phyloP scores from a whole-genome alignment of 2,329 filamentous ascomycete species.

The Calonectria honghensis region DNA sequence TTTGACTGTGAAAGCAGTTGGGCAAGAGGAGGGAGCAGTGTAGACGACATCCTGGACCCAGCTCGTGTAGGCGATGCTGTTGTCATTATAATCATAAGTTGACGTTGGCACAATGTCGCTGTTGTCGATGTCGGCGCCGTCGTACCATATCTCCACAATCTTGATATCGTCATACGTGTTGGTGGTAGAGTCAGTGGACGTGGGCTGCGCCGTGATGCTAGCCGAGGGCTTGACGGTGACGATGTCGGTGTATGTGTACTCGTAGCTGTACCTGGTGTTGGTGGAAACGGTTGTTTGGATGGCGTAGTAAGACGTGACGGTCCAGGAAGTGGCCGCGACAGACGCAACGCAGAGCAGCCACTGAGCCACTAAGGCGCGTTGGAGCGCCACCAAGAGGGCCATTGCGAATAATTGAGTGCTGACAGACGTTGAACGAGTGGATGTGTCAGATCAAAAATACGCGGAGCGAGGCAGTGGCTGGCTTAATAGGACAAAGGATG shows the following conservation, averaged over 20 bases:
- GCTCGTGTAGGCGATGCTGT: constrained; percentile 34
- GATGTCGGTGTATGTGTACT: constrained; percentile 32
- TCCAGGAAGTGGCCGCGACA: constrained; percentile 38
- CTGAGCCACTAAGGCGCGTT: constrained; percentile 21
- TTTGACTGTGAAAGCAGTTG: constrained; percentile 54
- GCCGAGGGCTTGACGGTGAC: constrained; percentile 42
- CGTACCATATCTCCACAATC: constrained; percentile 43
- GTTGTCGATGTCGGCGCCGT: constrained; percentile 35
- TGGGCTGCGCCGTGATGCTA: constrained; percentile 29
- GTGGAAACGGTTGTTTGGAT: constrained; percentile 34
- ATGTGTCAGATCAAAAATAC: constrained; percentile 15
- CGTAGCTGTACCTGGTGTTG: constrained; percentile 29
- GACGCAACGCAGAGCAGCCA: constrained; percentile 30
- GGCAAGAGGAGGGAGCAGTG: constrained; percentile 55
- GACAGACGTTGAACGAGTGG: neutral
- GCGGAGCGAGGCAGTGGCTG: constrained; percentile 12
- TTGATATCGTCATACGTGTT: constrained; percentile 45
- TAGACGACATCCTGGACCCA: constrained; percentile 47
- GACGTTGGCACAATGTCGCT: constrained; percentile 38
- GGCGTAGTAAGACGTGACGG: constrained; percentile 47
- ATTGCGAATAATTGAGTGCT: constrained; percentile 10
- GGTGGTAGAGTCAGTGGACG: constrained; percentile 32
- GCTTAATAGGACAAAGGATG: constrained; percentile 7
- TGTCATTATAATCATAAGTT: constrained; percentile 29
- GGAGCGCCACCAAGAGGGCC: constrained; percentile 13